Base-by-base conservation (phyloP, 345 rosid genomes). In the Citrus hindsii region DNA sequence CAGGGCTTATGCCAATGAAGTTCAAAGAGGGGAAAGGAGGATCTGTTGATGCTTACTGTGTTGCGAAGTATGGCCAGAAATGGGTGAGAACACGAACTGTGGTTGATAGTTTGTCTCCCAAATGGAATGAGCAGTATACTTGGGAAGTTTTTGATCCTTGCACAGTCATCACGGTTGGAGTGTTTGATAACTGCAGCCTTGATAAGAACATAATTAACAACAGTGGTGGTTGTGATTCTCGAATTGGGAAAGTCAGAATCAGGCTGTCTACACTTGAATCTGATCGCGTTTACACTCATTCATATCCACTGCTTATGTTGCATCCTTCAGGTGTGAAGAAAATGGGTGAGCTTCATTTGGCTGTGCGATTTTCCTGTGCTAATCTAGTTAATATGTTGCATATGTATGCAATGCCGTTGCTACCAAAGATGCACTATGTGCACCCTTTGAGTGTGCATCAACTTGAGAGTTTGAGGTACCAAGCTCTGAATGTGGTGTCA, bases 71-170 rank as follows among this genome's bases (percentile, higher is more conserved):
- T 51, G 97, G 94, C 14, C 90, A 87, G 80, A 92, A 92, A 79
- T 92, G 97, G 94, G 89, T 92, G 48, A 79, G 97, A 76, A 90
- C 97, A 6, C 76, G 94, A 63, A 92, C 97, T 0, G 89, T 83
- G 56, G 90, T 89, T 5, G 94, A 92, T 71, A 84, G 86, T 74
- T 74, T 89, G 74, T 81, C 86, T 18, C 97, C 92, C 0, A 92
- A 87, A 79, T 92, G 96, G 96, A 92, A 92, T 16, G 93, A 92
- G 85, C 96, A 92, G 78, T 92, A 90, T 69, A 90, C 91, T 21
- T 90, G 90, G 91, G 93, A 92, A 79, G 93, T 92, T 38, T 84
- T 80, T 72, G 93, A 92, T 79, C 93, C 93, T 42, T 90, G 92
- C 84, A 92, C 93, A 0, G 92, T 92, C 46, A 80, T 90, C 74